These are phyloP conservation scores for Cystobasidiaceae sp. DNA, from an alignment of 1,284 basidiomycete genomes.

Conservation along the genomic window DNA sequence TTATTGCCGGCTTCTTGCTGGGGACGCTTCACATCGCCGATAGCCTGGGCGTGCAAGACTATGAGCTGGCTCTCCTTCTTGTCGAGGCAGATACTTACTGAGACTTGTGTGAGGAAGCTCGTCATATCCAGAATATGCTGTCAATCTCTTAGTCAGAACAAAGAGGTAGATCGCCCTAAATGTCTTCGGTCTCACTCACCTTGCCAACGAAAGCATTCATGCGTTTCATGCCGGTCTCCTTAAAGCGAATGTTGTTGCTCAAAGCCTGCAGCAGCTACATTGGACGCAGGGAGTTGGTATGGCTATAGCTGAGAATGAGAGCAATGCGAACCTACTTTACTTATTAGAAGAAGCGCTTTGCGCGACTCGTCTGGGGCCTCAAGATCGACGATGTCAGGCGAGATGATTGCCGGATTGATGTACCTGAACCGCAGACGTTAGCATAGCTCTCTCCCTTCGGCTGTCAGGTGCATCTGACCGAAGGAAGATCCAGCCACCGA, in stretches of 20 bases:
- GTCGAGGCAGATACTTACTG: conserved; percentile 53
- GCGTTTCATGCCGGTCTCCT: conserved; percentile 69
- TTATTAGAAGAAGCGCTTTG: conserved; percentile 74
- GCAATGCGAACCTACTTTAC: conserved; percentile 58
- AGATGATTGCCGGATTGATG: conserved; percentile 69
- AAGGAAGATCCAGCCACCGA: conserved; percentile 86
- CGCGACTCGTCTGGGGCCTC: conserved; percentile 62
- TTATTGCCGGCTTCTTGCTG: not conserved
- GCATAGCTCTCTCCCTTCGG: too few relatives aligned
- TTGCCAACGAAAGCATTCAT: conserved; percentile 65
- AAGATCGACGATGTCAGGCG: conserved; percentile 76
- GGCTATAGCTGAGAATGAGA: too few relatives aligned
- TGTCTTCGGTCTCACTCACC: not conserved
- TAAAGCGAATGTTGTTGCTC: conserved; percentile 87
- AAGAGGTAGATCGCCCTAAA: not conserved
- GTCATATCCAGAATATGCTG: conserved; percentile 74
- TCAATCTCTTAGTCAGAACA: not conserved
- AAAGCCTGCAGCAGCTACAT: conserved; percentile 62
- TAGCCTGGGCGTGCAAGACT: not conserved
- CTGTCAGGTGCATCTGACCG: too few relatives aligned
- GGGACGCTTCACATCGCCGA: too few relatives aligned
- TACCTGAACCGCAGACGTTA: too few relatives aligned
- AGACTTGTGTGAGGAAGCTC: conserved; percentile 72
- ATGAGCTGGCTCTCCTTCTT: not conserved
- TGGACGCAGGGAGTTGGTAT: not conserved